phyloP scores from a whole-genome alignment of 1,139 yeast species.

The Debaryomyces singareniensis region DNA sequence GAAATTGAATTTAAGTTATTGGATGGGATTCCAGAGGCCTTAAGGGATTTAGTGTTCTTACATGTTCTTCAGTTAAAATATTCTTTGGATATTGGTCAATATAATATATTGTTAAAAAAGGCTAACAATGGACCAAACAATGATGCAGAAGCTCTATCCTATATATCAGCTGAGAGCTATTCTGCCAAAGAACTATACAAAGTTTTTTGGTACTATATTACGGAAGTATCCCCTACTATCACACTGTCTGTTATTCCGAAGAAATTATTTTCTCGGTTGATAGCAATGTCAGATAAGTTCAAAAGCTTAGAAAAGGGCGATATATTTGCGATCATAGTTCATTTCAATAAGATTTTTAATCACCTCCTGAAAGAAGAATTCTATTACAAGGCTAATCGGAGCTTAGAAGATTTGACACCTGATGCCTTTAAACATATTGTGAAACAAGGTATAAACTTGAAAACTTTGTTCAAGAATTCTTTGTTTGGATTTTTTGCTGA shows the following conservation, averaged over 20 bases:
- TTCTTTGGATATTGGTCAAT: slow-evolving; percentile 25
- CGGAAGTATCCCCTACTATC: slow-evolving; percentile 14
- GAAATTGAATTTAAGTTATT: slow-evolving; percentile 22
- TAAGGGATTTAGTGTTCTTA: slow-evolving; percentile 27
- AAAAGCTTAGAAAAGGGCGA: slow-evolving; percentile 24
- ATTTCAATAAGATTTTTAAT: slow-evolving; percentile 24
- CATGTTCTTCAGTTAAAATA: slow-evolving; percentile 28
- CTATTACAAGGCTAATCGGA: slow-evolving; percentile 29
- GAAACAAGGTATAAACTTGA: slow-evolving; percentile 32
- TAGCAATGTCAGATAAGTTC: slow-evolving; percentile 14
- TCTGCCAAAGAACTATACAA: slow-evolving; percentile 21
- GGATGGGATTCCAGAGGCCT: slow-evolving; percentile 26
- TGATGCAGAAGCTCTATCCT: slow-evolving; percentile 14
- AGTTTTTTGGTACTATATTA: slow-evolving; percentile 29
- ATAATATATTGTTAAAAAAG: slow-evolving; percentile 23
- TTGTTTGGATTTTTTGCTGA: slow-evolving; percentile 19
- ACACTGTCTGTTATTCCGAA: slow-evolving; percentile 13
- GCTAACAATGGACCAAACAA: slow-evolving; percentile 15
- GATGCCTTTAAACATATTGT: slow-evolving; percentile 28
- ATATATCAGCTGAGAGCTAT: slow-evolving; percentile 14
- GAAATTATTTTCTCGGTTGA: slow-evolving; percentile 18
- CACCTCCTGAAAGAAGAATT: slow-evolving; percentile 30
- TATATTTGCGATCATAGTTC: slow-evolving; percentile 26
- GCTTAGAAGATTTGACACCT: slow-evolving; percentile 28
- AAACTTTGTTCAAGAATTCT: slow-evolving; percentile 17